Percentiles rank a stretch among this genome's conserved stretches.
These are phyloP conservation scores for Tetraselmis chui DNA, from an alignment of 139 green algal species.

Conservation along the genomic window DNA sequence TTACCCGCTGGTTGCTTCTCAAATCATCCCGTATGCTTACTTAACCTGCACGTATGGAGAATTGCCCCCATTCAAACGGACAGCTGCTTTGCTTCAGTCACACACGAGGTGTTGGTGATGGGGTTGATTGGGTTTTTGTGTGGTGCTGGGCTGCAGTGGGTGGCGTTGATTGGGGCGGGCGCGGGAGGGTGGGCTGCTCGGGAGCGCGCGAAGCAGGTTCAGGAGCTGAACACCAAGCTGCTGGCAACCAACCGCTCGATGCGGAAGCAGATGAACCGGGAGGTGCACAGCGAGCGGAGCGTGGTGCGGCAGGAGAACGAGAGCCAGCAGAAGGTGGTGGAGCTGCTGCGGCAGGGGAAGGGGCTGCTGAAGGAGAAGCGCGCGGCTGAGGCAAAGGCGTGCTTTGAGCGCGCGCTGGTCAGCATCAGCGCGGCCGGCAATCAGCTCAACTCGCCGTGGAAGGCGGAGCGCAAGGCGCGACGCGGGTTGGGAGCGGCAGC, in stretches of 20 bases:
- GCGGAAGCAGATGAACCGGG: background rate
- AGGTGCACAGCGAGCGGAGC: background rate
- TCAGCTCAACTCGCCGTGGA: background rate
- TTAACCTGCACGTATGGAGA: too few relatives aligned
- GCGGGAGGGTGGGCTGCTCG: background rate
- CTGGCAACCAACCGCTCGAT: background rate
- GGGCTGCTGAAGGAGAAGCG: constrained; percentile 6
- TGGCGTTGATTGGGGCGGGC: background rate
- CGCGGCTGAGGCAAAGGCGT: background rate
- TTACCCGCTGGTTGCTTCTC: too few relatives aligned
- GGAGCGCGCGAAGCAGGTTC: background rate
- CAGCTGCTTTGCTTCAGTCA: too few relatives aligned
- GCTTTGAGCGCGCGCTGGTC: constrained; percentile 6
- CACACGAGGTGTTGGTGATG: too few relatives aligned
- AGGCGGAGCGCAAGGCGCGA: constrained; percentile 2
- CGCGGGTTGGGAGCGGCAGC: constrained; percentile 2
- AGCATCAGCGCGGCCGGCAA: background rate
- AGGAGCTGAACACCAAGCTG: background rate
- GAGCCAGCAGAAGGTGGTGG: background rate
- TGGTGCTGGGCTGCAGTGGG: too few relatives aligned
- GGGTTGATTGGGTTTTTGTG: too few relatives aligned
- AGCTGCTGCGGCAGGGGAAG: constrained; percentile 2
- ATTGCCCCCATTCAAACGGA: too few relatives aligned
- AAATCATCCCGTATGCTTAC: too few relatives aligned
- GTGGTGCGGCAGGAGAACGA: background rate